phyloP scores from a whole-genome alignment of 192 early-diverging fungal genomes.

The Phycomyces blakesleeanus region DNA sequence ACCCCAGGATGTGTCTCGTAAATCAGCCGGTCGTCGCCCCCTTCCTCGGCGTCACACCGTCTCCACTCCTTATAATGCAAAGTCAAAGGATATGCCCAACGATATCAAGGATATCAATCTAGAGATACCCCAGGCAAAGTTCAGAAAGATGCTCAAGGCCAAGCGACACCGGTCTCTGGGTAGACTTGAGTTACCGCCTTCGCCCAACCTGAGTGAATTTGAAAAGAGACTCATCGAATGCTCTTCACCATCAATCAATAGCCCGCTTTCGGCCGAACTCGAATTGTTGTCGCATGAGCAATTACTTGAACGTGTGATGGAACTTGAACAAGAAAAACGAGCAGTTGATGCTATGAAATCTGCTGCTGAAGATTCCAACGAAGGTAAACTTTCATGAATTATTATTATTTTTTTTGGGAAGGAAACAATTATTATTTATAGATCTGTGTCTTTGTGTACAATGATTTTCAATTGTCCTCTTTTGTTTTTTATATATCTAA shows the following conservation, averaged over 20 bases:
- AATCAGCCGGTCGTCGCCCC: background rate
- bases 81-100: background rate
- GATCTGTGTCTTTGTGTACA: no score
- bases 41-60: conserved; percentile 28
- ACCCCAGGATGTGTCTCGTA: background rate
- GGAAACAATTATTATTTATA: no score
- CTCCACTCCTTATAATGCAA: conserved; percentile 20
- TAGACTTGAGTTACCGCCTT: conserved; percentile 4
- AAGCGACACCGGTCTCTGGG: conserved; percentile 20
- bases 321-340: conserved; percentile 26
- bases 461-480: no score
- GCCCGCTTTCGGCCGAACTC: conserved; percentile 6
- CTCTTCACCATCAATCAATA: background rate
- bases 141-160: background rate
- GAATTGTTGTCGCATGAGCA: conserved; percentile 22
- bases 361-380: background rate
- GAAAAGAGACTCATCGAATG: conserved; percentile 2
- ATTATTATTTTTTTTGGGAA: no score
- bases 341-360: background rate
- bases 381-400: background rate
- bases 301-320: conserved; percentile 16
- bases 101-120: conserved; percentile 8
- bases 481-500: background rate
- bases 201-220: conserved; percentile 2
- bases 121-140: background rate